Base-by-base conservation (phyloP, 2,329 filamentous ascomycete genomes). In the Penicillium frequentans region DNA sequence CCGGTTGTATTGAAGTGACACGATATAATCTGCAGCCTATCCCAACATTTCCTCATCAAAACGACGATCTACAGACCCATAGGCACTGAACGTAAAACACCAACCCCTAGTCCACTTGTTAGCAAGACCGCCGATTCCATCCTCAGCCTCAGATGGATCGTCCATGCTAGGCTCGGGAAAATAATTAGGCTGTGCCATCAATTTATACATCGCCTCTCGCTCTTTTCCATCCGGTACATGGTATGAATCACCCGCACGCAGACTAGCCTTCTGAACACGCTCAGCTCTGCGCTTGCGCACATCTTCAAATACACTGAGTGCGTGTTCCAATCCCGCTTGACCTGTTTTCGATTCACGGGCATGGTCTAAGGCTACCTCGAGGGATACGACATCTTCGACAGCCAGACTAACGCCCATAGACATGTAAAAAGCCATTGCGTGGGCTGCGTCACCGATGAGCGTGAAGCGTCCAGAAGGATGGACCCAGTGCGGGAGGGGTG, bases 31-130 rank as follows among this genome's bases (percentile, higher is more conserved):
- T 1, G 14, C 13, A 5, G 29, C 53, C n/a, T 21, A 55, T 39
- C 39, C 44, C 16, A 27, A 33, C 47, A 13, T 47, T 45, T 48
- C 55, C 37, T 60, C 58, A 16, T 48, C 26, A 19, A 39, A 39
- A 19, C 9, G n/a, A n/a, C 16, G 16, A 8, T 3, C 1, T 10
- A 39, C 3, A n/a, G n/a, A n/a, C 35, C 35, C 35, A 10, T 3
- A 9, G 16, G 35, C 35, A 19, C n/a, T 16, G 9, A 19, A 39
- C 7, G 16, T n/a, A 39, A 19, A 39, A 19, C 35, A 39, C 35
- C 35, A 19, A 39, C n/a, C 35, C 9, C 35, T 39, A 11, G n/a
- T 39, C 16, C n/a, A 9, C 35, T 19, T n/a, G n/a, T 39, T 39
- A 39, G 35, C 35, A 39, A 39, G 35, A 39, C 35, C 35, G 2